Percentiles rank a stretch among this genome's conserved stretches.
These are phyloP conservation scores for Nicotiana rustica DNA, from an alignment of 305 asterid species.

Conservation along the genomic window DNA sequence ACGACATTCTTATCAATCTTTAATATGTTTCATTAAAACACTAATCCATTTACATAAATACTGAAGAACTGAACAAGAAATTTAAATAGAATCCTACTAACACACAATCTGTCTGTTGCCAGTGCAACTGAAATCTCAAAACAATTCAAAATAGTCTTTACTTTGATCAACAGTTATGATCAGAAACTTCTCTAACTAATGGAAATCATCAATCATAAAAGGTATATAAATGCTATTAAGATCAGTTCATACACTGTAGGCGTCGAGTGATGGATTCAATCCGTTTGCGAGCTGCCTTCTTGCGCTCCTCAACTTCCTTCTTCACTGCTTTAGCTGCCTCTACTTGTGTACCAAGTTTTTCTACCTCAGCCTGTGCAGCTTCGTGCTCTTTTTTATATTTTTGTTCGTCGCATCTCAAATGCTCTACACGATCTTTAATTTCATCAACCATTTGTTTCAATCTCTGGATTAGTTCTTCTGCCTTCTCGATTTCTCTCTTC, in stretches of 20 bases:
- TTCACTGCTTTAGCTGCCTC: background rate
- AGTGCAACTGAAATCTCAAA: too few species aligned
- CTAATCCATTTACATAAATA: too few species aligned
- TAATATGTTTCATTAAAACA: too few species aligned
- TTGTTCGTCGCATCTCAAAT: background rate
- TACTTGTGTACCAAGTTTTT: background rate
- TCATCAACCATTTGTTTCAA: background rate
- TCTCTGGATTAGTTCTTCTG: background rate
- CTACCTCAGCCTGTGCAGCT: background rate
- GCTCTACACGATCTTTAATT: background rate
- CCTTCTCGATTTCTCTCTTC: background rate
- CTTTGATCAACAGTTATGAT: too few species aligned
- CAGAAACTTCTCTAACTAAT: too few species aligned
- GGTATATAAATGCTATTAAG: too few species aligned
- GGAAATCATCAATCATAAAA: too few species aligned
- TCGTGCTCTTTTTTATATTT: background rate
- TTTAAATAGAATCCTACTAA: too few species aligned
- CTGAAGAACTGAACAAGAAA: too few species aligned
- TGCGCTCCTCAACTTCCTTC: background rate
- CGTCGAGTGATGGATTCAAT: background rate
- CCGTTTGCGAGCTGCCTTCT: background rate
- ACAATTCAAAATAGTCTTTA: too few species aligned
- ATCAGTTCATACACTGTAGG: background rate
- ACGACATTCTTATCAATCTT: too few species aligned
- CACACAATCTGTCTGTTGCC: too few species aligned